A percentile compares a stretch with the other conserved stretches of the same genome.
These are phyloP conservation scores for Mortierella polycephala DNA, from an alignment of 371 early-diverging fungal genomes.

Conservation along the genomic window DNA sequence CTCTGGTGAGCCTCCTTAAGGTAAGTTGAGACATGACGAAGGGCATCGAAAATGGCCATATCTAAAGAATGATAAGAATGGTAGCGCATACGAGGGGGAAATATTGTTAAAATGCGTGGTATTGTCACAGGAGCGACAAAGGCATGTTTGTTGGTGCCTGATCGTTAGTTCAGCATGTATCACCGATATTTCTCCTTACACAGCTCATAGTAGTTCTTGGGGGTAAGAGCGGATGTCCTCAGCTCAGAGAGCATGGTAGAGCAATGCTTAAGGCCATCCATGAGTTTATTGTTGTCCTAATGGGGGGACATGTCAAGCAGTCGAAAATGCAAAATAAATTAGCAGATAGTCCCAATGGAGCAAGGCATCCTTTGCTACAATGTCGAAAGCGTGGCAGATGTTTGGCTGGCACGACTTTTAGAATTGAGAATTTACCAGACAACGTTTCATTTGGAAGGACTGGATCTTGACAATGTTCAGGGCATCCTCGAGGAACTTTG, in stretches of 20 bases:
- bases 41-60: slow-evolving; percentile 95
- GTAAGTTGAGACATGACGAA: slow-evolving; percentile 87
- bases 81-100: not conserved
- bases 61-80: slow-evolving; percentile 62
- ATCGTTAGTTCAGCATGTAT: no score
- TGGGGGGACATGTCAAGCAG: not conserved
- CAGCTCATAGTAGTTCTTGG: slow-evolving; percentile 98
- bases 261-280: slow-evolving; percentile 96
- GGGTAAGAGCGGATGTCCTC: slow-evolving; percentile 91
- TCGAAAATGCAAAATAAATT: not conserved
- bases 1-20: slow-evolving; percentile 87
- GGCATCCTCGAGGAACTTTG: slow-evolving; percentile 85
- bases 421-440: slow-evolving; percentile 69
- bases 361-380: not conserved
- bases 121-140: not conserved
- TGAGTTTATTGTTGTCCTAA: slow-evolving; percentile 87
- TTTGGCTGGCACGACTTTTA: no score
- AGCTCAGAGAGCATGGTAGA: slow-evolving; percentile 96
- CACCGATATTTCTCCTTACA: slow-evolving; percentile 64
- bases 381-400: no score
- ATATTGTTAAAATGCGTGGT: not conserved
- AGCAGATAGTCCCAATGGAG: not conserved
- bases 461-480: slow-evolving; percentile 88
- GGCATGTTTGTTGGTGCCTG: not conserved
- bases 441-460: slow-evolving; percentile 89